These are phyloP conservation scores for Barnettozyma populi DNA, from an alignment of 805 yeast genomes.

Conservation along the genomic window DNA sequence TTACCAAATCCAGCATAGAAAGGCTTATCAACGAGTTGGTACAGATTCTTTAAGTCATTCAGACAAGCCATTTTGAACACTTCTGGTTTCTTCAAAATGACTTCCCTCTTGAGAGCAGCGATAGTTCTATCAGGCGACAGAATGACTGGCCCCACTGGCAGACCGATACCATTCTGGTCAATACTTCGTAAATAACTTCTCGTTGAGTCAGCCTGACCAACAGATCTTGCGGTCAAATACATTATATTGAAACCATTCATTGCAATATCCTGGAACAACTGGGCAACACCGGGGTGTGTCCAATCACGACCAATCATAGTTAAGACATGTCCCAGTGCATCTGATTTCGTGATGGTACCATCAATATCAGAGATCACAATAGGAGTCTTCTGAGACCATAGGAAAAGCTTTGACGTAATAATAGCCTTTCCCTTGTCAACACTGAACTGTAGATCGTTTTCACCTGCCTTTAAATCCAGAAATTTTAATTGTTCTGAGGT, in stretches of 20 bases:
- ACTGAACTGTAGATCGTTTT: constrained; percentile 70
- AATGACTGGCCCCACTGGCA: constrained; percentile 92
- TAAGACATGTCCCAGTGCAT: constrained; percentile 93
- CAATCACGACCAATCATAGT: constrained; percentile 94
- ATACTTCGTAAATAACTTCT: constrained; percentile 76
- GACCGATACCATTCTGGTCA: constrained; percentile 54
- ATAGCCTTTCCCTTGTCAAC: constrained; percentile 81
- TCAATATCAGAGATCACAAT: constrained; percentile 96
- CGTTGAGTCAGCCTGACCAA: constrained; percentile 92
- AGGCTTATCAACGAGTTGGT: constrained; percentile 55
- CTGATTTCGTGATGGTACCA: constrained; percentile 96
- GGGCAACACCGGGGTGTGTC: constrained; percentile 97
- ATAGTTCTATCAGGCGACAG: constrained; percentile 93
- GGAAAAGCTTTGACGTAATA: constrained; percentile 63
- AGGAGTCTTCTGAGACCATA: constrained; percentile 82
- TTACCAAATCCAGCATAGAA: constrained; percentile 98
- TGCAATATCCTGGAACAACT: constrained; percentile 78
- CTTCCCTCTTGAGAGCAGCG: constrained; percentile 90
- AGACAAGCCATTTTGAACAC: constrained; percentile 98
- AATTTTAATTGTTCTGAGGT: constrained; percentile 84
- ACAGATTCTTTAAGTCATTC: constrained; percentile 74
- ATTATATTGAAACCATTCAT: constrained; percentile 88
- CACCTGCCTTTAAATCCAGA: constrained; percentile 71
- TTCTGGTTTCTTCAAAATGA: constrained; percentile 91
- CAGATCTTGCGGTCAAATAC: constrained; percentile 91